phyloP scores from a whole-genome alignment of 176 grass and related monocot species.

The Oryza meyeriana region DNA sequence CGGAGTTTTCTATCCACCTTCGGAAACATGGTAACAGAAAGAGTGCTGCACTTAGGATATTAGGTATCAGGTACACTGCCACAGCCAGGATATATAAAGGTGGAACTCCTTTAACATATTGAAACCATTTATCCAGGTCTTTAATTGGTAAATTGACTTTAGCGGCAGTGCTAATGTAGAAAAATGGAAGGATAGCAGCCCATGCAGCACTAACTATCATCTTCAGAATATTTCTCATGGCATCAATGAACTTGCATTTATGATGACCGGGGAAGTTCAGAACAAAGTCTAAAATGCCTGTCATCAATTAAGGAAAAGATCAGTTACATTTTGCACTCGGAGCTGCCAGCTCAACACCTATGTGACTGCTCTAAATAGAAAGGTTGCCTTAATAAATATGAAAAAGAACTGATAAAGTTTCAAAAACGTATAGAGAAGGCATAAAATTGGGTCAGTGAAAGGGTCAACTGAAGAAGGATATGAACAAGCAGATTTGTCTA shows the following conservation, averaged over 20 bases:
- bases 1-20: constrained; percentile 90
- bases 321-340: constrained; percentile 7
- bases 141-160: constrained; percentile 58
- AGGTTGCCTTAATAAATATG: neutral
- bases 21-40: constrained; percentile 87
- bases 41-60: constrained; percentile 58
- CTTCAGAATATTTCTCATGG: constrained; percentile 77
- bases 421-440: neutral
- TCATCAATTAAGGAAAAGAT: constrained; percentile 35
- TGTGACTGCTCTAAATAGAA: constrained; percentile 3
- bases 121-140: constrained; percentile 48
- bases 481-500: neutral
- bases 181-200: constrained; percentile 87
- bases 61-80: constrained; percentile 76
- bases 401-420: constrained; percentile 1
- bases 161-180: constrained; percentile 59
- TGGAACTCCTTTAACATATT: constrained; percentile 70
- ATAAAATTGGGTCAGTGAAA: neutral
- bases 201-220: constrained; percentile 67
- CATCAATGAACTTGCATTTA: constrained; percentile 75
- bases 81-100: constrained; percentile 83
- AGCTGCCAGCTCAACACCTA: neutral
- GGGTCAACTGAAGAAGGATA: neutral
- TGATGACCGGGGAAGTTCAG: constrained; percentile 85
- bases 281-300: constrained; percentile 89